Evolutionary conservation across 257 asterid species (phyloP).

Genomic region (Solanum pinnatisectum): DNA sequence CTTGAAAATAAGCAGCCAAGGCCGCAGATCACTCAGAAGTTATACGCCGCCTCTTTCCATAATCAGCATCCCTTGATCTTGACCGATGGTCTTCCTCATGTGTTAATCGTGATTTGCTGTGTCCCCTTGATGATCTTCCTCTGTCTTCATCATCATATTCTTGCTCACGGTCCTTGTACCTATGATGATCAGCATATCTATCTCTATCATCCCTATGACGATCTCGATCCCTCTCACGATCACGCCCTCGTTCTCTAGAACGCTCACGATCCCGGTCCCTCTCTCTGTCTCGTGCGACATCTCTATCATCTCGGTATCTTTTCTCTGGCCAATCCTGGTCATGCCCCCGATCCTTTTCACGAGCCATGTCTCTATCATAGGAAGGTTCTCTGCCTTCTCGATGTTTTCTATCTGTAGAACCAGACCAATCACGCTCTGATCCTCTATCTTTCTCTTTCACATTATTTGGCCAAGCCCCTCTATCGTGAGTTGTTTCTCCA

Average conservation of each 20-base stretch:
- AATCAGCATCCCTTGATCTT: slow-evolving; percentile 68
- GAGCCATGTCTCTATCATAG: slow-evolving; percentile 46
- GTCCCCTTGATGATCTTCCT: slow-evolving; percentile 68
- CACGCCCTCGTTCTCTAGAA: slow-evolving; percentile 48
- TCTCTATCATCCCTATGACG: slow-evolving; percentile 58
- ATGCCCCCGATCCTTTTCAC: slow-evolving; percentile 42
- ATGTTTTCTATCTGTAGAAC: slow-evolving; percentile 70
- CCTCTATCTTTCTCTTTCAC: slow-evolving; percentile 65
- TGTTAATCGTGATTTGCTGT: slow-evolving; percentile 45
- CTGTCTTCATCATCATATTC: slow-evolving; percentile 69
- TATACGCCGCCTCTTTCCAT: slow-evolving; percentile 61
- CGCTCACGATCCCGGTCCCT: slow-evolving; percentile 48
- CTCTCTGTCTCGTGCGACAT: slow-evolving; percentile 47
- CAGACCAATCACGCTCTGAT: slow-evolving; percentile 81
- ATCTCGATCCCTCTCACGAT: slow-evolving; percentile 35
- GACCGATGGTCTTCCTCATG: slow-evolving; percentile 63
- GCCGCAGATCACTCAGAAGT: slow-evolving; percentile 40
- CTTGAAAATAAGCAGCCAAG: not conserved
- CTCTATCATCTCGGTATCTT: slow-evolving; percentile 54
- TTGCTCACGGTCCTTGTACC: slow-evolving; percentile 48
- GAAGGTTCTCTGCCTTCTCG: slow-evolving; percentile 70
- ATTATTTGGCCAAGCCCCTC: slow-evolving; percentile 56
- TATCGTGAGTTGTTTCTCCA: slow-evolving; percentile 72
- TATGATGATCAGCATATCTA: slow-evolving; percentile 51
- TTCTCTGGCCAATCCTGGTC: slow-evolving; percentile 55